phyloP scores from a whole-genome alignment of 2,329 filamentous ascomycete genomes.

The Myriosclerotinia scirpicola region DNA sequence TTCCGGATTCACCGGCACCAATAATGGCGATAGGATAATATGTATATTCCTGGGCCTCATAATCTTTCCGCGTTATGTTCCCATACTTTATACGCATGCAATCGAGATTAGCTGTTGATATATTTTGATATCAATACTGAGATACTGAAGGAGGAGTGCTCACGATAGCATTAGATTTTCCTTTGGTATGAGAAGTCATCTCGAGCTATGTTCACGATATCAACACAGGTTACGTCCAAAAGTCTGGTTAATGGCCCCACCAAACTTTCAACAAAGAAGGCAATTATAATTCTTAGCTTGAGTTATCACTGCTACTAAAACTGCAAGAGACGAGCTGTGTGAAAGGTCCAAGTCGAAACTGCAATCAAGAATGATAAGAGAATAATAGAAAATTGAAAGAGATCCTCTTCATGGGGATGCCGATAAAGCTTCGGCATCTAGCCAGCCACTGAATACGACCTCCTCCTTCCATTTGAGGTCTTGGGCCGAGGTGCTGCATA shows the following conservation, averaged over 20 bases:
- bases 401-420: too few species aligned
- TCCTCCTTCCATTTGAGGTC: not conserved
- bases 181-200: not conserved
- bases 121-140: not conserved
- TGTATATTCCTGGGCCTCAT: slow-evolving; percentile 43
- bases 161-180: not conserved
- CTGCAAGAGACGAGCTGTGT: not conserved
- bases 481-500: not conserved
- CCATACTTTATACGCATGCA: slow-evolving; percentile 30
- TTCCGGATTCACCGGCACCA: slow-evolving; percentile 58
- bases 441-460: not conserved
- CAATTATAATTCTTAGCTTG: not conserved
- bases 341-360: not conserved
- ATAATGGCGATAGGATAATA: slow-evolving; percentile 51
- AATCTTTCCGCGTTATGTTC: slow-evolving; percentile 44
- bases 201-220: not conserved
- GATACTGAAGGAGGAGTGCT: not conserved
- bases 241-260: not conserved
- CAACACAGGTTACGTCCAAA: not conserved
- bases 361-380: not conserved
- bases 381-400: not conserved
- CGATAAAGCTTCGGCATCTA: not conserved
- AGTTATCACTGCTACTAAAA: not conserved
- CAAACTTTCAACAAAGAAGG: not conserved
- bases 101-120: not conserved